Evolutionary conservation across 352 stramenopile species (phyloP).

Genomic region (Phytophthora brassicae): DNA sequence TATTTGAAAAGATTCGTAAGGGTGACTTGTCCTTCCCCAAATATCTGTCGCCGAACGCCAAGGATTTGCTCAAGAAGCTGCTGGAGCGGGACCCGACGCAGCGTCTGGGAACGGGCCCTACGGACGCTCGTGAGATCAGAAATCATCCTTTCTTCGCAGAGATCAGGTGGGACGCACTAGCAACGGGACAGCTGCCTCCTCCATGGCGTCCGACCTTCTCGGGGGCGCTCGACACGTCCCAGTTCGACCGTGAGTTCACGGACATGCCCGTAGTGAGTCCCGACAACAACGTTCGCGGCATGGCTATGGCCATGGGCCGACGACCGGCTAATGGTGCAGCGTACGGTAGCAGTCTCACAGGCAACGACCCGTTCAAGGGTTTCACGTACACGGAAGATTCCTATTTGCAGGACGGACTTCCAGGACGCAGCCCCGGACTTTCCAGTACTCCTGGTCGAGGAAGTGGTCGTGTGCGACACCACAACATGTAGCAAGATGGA

Average conservation of each 20-base stretch:
- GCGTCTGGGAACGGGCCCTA: conserved; percentile 91
- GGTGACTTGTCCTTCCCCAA: conserved; percentile 95
- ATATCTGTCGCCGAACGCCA: conserved; percentile 87
- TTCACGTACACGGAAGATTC: conserved; percentile 88
- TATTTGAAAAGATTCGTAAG: conserved; percentile 98
- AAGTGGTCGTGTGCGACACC: conserved; percentile 31
- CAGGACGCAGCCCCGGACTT: conserved; percentile 24
- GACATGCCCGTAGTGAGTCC: conserved; percentile 95
- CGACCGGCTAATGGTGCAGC: conserved; percentile 38
- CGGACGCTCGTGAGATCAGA: conserved; percentile 79
- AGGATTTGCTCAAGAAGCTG: conserved; percentile 88
- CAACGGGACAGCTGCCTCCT: conserved; percentile 64
- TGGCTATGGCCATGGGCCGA: conserved; percentile 52
- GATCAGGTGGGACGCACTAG: conserved; percentile 76
- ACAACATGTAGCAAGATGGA: conserved; percentile 34
- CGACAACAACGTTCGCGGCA: conserved; percentile 69
- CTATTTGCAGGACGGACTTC: conserved; percentile 66
- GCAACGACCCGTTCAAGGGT: conserved; percentile 77
- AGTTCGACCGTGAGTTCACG: conserved; percentile 98
- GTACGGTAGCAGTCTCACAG: conserved; percentile 59
- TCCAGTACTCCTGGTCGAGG: conserved; percentile 8
- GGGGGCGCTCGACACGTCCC: conserved; percentile 94
- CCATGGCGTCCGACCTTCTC: conserved; percentile 94
- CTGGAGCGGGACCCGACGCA: conserved; percentile 94
- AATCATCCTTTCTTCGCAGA: conserved; percentile 82